Evolutionary conservation across 768 basidiomycete species (phyloP).

Genomic region (Amanita polypyramis): DNA sequence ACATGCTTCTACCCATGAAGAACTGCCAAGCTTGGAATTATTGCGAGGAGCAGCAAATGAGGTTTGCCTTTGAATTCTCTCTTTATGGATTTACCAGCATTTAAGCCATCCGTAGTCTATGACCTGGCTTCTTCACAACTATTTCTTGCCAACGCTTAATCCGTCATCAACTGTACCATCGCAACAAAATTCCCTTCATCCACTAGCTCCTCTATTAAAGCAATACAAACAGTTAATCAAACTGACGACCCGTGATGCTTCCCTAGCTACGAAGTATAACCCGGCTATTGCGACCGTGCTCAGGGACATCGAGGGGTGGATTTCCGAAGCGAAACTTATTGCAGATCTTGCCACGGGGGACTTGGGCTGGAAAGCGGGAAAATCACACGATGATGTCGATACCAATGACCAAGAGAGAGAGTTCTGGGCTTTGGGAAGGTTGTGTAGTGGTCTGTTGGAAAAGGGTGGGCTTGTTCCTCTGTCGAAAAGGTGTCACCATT

Average conservation of each 20-base stretch:
- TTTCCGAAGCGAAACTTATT: slow-evolving; percentile 60
- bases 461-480: slow-evolving; percentile 73
- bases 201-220: slow-evolving; percentile 58
- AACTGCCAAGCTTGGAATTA: slow-evolving; percentile 75
- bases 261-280: slow-evolving; percentile 40
- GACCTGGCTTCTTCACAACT: slow-evolving; percentile 75
- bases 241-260: slow-evolving; percentile 50
- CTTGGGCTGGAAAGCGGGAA: slow-evolving; percentile 34
- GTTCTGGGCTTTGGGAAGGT: slow-evolving; percentile 52
- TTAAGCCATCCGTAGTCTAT: slow-evolving; percentile 43
- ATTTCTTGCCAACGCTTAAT: slow-evolving; percentile 71
- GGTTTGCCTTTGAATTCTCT: slow-evolving; percentile 23
- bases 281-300: slow-evolving; percentile 37
- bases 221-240: slow-evolving; percentile 67
- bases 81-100: not conserved
- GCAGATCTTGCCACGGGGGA: slow-evolving; percentile 38
- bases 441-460: slow-evolving; percentile 59
- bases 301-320: slow-evolving; percentile 68
- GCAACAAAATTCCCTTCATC: slow-evolving; percentile 30
- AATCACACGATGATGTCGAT: slow-evolving; percentile 15
- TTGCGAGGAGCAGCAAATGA: slow-evolving; percentile 70
- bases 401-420: slow-evolving; percentile 43
- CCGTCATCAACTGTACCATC: slow-evolving; percentile 27
- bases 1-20: slow-evolving; percentile 95
- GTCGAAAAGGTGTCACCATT: slow-evolving; percentile 60